phyloP scores from a whole-genome alignment of 768 basidiomycete species.

The Dacryopinax primogenitus region DNA sequence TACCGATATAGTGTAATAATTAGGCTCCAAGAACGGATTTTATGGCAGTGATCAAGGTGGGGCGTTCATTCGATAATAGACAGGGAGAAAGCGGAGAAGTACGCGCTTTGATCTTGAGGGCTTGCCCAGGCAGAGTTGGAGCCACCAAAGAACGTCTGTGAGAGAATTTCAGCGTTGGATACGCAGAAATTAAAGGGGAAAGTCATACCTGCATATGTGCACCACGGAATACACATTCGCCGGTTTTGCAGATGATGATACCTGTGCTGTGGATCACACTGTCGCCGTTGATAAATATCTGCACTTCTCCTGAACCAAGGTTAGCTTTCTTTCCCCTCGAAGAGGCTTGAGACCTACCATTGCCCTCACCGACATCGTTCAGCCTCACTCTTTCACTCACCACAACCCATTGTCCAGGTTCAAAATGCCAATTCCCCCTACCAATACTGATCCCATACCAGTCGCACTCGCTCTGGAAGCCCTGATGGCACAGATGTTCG shows the following conservation, averaged over 20 bases:
- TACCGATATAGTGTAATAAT: slow-evolving; percentile 5
- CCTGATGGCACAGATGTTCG: slow-evolving; percentile 35
- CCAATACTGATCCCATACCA: slow-evolving; percentile 46
- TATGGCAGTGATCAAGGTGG: neutral
- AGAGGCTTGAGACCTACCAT: slow-evolving; percentile 36
- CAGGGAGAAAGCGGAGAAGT: slow-evolving; percentile 58
- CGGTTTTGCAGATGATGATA: slow-evolving; percentile 41
- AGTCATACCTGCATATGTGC: slow-evolving; percentile 39
- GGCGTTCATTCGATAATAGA: slow-evolving; percentile 34
- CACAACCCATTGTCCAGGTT: slow-evolving; percentile 53
- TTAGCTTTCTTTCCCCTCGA: neutral
- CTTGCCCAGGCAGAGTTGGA: slow-evolving; percentile 40
- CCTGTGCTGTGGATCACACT: slow-evolving; percentile 47
- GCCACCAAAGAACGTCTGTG: slow-evolving; percentile 64
- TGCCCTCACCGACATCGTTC: slow-evolving; percentile 54
- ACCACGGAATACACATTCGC: slow-evolving; percentile 44
- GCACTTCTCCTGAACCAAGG: slow-evolving; percentile 42
- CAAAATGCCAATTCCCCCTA: slow-evolving; percentile 53
- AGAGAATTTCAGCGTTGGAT: slow-evolving; percentile 9
- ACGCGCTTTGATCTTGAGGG: slow-evolving; percentile 47
- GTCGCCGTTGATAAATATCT: slow-evolving; percentile 53
- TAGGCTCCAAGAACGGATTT: neutral
- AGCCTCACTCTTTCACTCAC: slow-evolving; percentile 57
- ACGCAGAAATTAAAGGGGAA: neutral
- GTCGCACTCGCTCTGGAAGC: slow-evolving; percentile 22